These are phyloP conservation scores for Wickerhamiella kurtzmanii DNA, from an alignment of 805 yeast genomes.

Conservation along the genomic window DNA sequence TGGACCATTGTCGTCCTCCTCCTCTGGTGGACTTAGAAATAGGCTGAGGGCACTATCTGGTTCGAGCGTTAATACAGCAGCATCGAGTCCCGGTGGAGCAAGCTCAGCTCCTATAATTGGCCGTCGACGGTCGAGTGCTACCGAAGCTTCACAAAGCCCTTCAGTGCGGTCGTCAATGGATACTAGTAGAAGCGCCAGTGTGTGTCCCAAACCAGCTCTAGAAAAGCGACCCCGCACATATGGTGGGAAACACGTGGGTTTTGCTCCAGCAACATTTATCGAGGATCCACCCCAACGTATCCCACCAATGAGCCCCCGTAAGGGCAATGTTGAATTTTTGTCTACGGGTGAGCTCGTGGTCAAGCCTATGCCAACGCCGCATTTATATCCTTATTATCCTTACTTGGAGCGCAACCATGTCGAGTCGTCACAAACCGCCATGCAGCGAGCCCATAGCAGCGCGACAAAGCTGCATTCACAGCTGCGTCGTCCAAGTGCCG, in stretches of 20 bases:
- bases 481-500: not conserved
- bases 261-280: slow-evolving; percentile 59
- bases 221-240: slow-evolving; percentile 3
- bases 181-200: not conserved
- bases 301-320: slow-evolving; percentile 70
- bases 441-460: slow-evolving; percentile 14
- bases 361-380: slow-evolving; percentile 6
- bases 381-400: slow-evolving; percentile 2
- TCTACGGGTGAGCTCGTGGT: slow-evolving; percentile 20
- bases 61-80: too few relatives aligned
- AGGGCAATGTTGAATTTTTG: slow-evolving; percentile 49
- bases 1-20: not conserved
- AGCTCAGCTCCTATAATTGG: too few relatives aligned
- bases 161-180: not conserved
- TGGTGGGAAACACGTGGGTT: slow-evolving; percentile 25
- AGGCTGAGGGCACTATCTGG: not conserved
- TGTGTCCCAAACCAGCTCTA: not conserved
- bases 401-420: slow-evolving; percentile 13
- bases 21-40: not conserved
- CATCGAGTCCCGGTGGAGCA: too few relatives aligned
- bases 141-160: not conserved
- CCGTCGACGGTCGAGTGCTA: not conserved
- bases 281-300: slow-evolving; percentile 90
- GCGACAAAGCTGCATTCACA: slow-evolving; percentile 15
- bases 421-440: slow-evolving; percentile 11